These are phyloP conservation scores for Pseudopithomyces maydicus DNA, from an alignment of 2,329 filamentous ascomycete species.

Conservation along the genomic window DNA sequence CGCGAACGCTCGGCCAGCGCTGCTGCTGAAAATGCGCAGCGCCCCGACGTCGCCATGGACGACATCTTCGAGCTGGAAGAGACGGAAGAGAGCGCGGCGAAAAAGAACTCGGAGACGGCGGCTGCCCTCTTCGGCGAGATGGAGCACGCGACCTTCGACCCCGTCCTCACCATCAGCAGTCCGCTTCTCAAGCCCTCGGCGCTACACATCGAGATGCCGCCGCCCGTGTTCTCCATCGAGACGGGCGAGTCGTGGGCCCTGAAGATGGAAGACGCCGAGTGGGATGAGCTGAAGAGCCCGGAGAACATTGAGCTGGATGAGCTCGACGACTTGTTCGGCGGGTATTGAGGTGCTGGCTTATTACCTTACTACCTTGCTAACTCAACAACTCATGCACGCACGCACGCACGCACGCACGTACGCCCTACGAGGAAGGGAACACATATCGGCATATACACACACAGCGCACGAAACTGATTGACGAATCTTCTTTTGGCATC, in stretches of 20 bases:
- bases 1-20: conserved; percentile 47
- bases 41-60: conserved; percentile 42
- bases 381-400: too few relatives aligned
- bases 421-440: conserved; percentile 10
- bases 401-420: too few relatives aligned
- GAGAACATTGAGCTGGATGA: conserved; percentile 93
- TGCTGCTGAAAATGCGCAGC: conserved; percentile 39
- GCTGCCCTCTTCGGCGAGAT: conserved; percentile 56
- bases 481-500: conserved; percentile 37
- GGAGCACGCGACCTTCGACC: conserved; percentile 45
- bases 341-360: conserved; percentile 64
- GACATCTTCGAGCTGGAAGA: conserved; percentile 48
- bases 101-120: conserved; percentile 56
- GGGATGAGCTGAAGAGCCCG: conserved; percentile 66
- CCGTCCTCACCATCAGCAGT: conserved; percentile 48
- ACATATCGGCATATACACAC: conserved; percentile 7
- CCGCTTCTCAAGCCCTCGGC: conserved; percentile 49
- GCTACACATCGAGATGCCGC: conserved; percentile 39
- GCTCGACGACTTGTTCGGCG: conserved; percentile 83
- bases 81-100: conserved; percentile 54
- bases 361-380: too few relatives aligned
- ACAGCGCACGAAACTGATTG: conserved; percentile 15
- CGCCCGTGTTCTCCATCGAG: conserved; percentile 28
- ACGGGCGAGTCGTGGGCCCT: conserved; percentile 37
- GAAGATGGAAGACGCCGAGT: conserved; percentile 38